Evolutionary conservation across 2,329 filamentous ascomycete genomes (phyloP).

Genomic region (Aspergillus felis): DNA sequence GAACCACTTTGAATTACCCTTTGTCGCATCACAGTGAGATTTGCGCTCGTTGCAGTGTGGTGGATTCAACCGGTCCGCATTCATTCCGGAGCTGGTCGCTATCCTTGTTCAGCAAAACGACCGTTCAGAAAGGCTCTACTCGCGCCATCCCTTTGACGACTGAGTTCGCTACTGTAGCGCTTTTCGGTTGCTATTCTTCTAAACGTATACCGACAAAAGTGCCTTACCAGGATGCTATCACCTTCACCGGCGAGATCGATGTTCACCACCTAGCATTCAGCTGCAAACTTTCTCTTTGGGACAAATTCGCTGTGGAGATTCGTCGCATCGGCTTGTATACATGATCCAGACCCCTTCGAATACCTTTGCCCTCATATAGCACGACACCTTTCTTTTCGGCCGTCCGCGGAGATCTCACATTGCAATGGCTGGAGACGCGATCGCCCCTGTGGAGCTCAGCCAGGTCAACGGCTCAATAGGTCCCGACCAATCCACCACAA

Average conservation of each 20-base stretch:
- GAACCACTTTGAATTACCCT: neutral
- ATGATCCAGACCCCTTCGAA: neutral
- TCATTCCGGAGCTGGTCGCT: neutral
- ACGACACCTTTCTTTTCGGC: neutral
- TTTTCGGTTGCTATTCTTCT: neutral
- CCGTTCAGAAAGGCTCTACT: neutral
- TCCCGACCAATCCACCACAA: conserved; percentile 12
- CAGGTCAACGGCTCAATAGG: conserved; percentile 19
- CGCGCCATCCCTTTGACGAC: neutral
- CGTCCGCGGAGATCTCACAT: neutral
- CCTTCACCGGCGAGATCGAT: conserved; percentile 5
- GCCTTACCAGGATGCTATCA: conserved; percentile 10
- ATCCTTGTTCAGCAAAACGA: neutral
- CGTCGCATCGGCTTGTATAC: neutral
- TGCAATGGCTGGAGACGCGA: conserved; percentile 22
- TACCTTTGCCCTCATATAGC: neutral
- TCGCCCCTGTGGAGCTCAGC: conserved; percentile 13
- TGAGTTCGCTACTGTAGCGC: neutral
- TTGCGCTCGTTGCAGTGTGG: neutral
- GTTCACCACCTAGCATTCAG: conserved; percentile 6
- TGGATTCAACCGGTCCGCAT: neutral
- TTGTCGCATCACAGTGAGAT: neutral
- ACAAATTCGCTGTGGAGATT: neutral
- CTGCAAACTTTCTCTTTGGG: neutral
- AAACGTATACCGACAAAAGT: neutral